Evolutionary conservation across 2,329 filamentous ascomycete genomes (phyloP).

Genomic region (Fusarium sp.): DNA sequence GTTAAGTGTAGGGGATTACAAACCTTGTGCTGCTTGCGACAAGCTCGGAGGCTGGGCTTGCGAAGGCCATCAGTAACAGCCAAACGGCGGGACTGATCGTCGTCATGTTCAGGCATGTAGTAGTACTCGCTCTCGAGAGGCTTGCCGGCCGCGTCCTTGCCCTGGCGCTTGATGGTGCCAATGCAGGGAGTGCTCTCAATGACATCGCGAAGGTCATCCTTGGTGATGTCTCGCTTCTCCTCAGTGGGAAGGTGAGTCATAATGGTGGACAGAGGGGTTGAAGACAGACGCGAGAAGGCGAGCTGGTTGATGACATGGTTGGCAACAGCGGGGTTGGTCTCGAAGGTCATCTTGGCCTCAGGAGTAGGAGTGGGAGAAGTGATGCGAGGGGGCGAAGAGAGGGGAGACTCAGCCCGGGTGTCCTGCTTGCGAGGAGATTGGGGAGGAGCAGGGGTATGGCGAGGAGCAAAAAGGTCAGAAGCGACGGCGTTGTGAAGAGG

Average conservation of each 20-base stretch:
- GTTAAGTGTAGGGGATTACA: conserved; percentile 32
- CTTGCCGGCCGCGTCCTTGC: conserved; percentile 96
- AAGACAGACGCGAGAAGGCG: conserved; percentile 91
- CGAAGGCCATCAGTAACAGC: conserved; percentile 87
- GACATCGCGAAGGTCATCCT: conserved; percentile 74
- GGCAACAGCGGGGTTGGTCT: conserved; percentile 63
- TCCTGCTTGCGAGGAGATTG: conserved; percentile 45
- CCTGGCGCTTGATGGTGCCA: conserved; percentile 88
- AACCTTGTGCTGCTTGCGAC: conserved; percentile 98
- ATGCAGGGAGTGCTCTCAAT: conserved; percentile 82
- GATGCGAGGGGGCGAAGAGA: conserved; percentile 44
- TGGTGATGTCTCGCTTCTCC: conserved; percentile 69
- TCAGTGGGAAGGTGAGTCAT: conserved; percentile 83
- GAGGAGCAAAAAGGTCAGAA: conserved; percentile 42
- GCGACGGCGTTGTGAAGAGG: conserved; percentile 38
- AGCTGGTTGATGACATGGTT: conserved; percentile 97
- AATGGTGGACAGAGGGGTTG: conserved; percentile 89
- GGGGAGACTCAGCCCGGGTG: conserved; percentile 40
- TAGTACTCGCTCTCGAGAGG: conserved; percentile 96
- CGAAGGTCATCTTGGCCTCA: conserved; percentile 44
- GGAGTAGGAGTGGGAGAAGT: conserved; percentile 41
- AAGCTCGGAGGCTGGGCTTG: conserved; percentile 89
- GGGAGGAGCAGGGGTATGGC: conserved; percentile 39
- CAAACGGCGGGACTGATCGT: conserved; percentile 80
- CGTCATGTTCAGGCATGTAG: conserved; percentile 89